These are phyloP conservation scores for Penicillium sp. DNA, from an alignment of 2,329 filamentous ascomycete genomes.

Conservation along the genomic window DNA sequence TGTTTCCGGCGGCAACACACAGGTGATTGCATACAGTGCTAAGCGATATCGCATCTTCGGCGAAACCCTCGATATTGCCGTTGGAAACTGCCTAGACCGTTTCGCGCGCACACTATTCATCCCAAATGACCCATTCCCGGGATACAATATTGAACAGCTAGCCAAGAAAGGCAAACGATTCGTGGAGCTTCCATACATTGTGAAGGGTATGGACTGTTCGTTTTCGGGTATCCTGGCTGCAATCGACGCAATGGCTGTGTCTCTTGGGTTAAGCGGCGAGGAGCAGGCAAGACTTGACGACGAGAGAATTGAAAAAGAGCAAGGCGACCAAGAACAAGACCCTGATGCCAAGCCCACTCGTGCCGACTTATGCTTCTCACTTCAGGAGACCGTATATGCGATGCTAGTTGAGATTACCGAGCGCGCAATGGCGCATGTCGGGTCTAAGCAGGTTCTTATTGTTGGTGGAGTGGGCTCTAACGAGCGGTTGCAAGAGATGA, in stretches of 20 bases:
- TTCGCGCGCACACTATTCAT: constrained; percentile 91
- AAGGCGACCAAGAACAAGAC: constrained; percentile 30
- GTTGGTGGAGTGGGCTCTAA: constrained; percentile 97
- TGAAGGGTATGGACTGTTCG: constrained; percentile 98
- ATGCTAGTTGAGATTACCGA: constrained; percentile 99
- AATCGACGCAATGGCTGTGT: constrained; percentile 73
- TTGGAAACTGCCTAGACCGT: constrained; percentile 94
- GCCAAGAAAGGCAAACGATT: constrained; percentile 71
- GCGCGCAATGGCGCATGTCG: constrained; percentile 96
- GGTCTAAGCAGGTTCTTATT: constrained; percentile 83
- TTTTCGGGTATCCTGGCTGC: constrained; percentile 89
- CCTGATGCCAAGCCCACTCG: constrained; percentile 58
- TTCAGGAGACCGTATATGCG: constrained; percentile 93
- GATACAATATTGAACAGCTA: constrained; percentile 96
- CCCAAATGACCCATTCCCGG: constrained; percentile 92
- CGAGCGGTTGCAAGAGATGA: constrained; percentile 93
- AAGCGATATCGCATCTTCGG: constrained; percentile 97
- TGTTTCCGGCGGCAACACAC: constrained; percentile 92
- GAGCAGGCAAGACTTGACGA: constrained; percentile 54
- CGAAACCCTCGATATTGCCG: constrained; percentile 94
- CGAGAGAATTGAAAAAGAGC: constrained; percentile 18
- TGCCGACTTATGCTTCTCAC: constrained; percentile 85
- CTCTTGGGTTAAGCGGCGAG: constrained; percentile 37
- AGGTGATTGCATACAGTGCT: constrained; percentile 95
- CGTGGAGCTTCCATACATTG: constrained; percentile 87